Base-by-base conservation (phyloP, 192 early-diverging fungal species). In the Linnemannia schmuckeri region DNA sequence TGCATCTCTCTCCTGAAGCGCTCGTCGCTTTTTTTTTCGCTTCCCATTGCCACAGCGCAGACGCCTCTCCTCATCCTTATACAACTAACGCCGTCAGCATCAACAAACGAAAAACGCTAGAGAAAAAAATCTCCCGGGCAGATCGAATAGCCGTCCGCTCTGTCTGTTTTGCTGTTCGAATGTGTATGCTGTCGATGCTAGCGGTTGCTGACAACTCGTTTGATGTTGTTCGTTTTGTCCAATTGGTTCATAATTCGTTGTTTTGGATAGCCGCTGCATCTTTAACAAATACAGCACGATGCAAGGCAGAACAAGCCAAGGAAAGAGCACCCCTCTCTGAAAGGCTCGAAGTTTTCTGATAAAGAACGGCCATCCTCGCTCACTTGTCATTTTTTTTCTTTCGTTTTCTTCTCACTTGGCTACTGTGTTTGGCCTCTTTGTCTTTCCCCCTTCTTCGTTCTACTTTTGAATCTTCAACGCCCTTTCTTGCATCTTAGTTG, bases 111-210 rank as follows among this genome's bases (percentile, higher is more conserved):
- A 72, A 30, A 72, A 72, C 24, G 10, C 71, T 72, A 57, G 9
- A 1, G 55, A 10, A 57, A 57, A 57, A 57, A 57, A 57, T 24
- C 55, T 57, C 55, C 42, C 71, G 6, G 71, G 71, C 24, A 42
- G 71, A 72, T 46, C 71, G 41, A 72, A 72, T 72, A 72, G 24
- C 71, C 71, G 71, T 17, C 15, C 17, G 49, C 49, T 52, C 4
- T 49, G 42, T 5, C 10, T 17, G 15, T 49, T 41, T 41, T 57
- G n/a, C 17, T 57, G 55, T 17, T 57, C 0, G 5, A 10, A 57
- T 27, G 22, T 57, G n/a, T 57, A 24, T 57, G 55, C 8, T 57
- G 55, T 57, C 1, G 0, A 27, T 57, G 24, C 49, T 17, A 52
- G 15, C 18, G 15, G 49, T 52, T 22, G 15, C 18, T 57, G n/a